These are phyloP conservation scores for Podosphaera fusca DNA, from an alignment of 2,329 filamentous ascomycete species.

Conservation along the genomic window DNA sequence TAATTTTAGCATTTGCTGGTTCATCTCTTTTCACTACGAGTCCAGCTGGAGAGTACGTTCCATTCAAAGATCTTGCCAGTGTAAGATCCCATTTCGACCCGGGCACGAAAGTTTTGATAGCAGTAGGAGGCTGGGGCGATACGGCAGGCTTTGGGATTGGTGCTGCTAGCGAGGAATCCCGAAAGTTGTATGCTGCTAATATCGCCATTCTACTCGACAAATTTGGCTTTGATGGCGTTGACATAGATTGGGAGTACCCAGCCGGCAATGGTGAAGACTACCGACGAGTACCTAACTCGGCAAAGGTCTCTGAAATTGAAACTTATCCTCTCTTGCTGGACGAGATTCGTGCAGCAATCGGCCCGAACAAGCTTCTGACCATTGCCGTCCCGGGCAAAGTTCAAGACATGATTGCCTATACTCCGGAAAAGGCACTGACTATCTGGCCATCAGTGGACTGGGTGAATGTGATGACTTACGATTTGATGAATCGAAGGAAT, in stretches of 20 bases:
- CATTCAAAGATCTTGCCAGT: conserved; percentile 5
- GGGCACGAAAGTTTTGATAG: conserved; percentile 40
- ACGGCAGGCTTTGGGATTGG: conserved; percentile 36
- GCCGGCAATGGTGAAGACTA: conserved; percentile 43
- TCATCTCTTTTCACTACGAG: conserved; percentile 6
- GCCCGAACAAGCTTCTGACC: conserved; percentile 33
- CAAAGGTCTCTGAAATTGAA: conserved; percentile 36
- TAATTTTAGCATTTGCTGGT: conserved; percentile 8
- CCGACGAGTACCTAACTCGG: conserved; percentile 35
- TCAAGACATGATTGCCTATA: conserved; percentile 46
- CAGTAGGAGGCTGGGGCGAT: conserved; percentile 56
- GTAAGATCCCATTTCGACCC: conserved; percentile 19
- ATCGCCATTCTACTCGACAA: conserved; percentile 36
- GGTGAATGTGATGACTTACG: conserved; percentile 49
- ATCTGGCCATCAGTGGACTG: conserved; percentile 39
- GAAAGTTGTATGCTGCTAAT: conserved; percentile 37
- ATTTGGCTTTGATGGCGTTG: conserved; percentile 39
- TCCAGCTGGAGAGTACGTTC: conserved; percentile 6
- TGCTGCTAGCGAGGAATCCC: conserved; percentile 26
- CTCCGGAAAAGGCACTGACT: conserved; percentile 28
- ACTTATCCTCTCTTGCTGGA: conserved; percentile 38
- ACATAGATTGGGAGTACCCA: conserved; percentile 29
- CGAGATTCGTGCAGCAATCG: conserved; percentile 33
- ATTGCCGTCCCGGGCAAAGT: conserved; percentile 42
- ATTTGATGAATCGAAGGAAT: conserved; percentile 47